Evolutionary conservation across 192 early-diverging fungal species (phyloP).

Genomic region (Podila verticillata): DNA sequence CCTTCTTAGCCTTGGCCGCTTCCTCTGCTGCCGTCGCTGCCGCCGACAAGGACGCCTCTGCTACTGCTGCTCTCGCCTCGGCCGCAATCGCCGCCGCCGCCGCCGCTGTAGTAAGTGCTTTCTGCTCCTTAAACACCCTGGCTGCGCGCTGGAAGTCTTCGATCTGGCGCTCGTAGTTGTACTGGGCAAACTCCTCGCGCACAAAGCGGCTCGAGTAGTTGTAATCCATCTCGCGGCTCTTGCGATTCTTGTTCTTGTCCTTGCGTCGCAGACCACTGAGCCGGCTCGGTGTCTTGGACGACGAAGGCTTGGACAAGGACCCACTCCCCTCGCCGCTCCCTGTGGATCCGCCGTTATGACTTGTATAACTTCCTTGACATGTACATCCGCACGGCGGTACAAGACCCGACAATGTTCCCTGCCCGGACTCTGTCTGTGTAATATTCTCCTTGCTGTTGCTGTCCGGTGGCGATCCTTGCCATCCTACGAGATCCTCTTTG

Average conservation of each 20-base stretch:
- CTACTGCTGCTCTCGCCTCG: constrained; percentile 23
- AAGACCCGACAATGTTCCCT: no score
- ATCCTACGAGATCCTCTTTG: constrained; percentile 15
- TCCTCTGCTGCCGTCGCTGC: constrained; percentile 13
- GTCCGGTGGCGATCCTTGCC: neutral
- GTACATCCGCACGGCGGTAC: no score
- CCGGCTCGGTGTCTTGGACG: neutral
- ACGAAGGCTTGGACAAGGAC: neutral
- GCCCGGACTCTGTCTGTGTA: neutral
- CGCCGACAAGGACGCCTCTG: constrained; percentile 7
- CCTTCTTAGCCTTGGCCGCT: neutral
- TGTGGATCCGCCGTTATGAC: neutral
- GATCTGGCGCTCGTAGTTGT: constrained; percentile 49
- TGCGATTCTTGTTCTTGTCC: neutral
- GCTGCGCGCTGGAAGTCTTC: constrained; percentile 44
- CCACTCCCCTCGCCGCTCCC: neutral
- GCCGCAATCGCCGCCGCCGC: constrained; percentile 22
- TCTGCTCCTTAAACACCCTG: constrained; percentile 41
- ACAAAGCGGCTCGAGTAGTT: constrained; percentile 26
- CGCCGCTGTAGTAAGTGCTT: constrained; percentile 24
- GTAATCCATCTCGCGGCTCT: constrained; percentile 17
- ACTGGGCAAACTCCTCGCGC: constrained; percentile 33
- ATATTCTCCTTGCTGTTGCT: neutral
- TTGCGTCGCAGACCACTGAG: constrained; percentile 17
- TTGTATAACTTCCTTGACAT: neutral